Evolutionary conservation across 179 eudicot genomes (phyloP), one percentile per base, ranked within the genome.

Genomic region (Dionaea muscipula): DNA sequence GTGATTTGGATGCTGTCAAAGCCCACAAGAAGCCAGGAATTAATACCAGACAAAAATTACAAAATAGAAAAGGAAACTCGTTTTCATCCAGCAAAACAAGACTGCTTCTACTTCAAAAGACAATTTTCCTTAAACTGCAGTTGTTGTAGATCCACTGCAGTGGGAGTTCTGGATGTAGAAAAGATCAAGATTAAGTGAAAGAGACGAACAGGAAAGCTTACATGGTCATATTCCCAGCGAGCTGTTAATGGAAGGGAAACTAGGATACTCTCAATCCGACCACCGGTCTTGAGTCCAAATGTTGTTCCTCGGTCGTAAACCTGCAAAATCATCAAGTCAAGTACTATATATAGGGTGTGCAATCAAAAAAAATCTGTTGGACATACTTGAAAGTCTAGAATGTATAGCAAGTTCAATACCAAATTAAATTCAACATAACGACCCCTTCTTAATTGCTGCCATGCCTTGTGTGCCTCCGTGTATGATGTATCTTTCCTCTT

Each of bases 201-300:
- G 14, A 20, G 22, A 37, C 18, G 11, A 36, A 48, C 33, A 39
- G 26, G 61, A 56, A 51, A 37, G 45, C 78, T 83, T 74, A 90
- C 94, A 63, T 84, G 97, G 67, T 83, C 94, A 49, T 90, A 90
- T 67, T 90, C 97, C 97, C 97, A 90, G 26, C 95, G 86, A 43
- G 90, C 83, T 46, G 75, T 71, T 44, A 90, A 72, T 24, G 95
- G 97, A 67, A 86, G 85, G 51, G 97, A 90, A 54, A 90, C 97
- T 53, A 90, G 77, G 64, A 90, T 86, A 64, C 97, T 86, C 71
- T 90, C 95, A 55, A 90, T 86, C 53, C 97, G 68, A 25, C 97
- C 97, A 53, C 97, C 97, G 3, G 97, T 90, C 73, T 90, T 90
- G 59, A 90, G 84, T 46, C 97, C 97, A 55, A 90, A 90, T 50